Conservation (phyloP, 495 filamentous ascomycete genomes). For the Penicillium bovifimosum region DNA sequence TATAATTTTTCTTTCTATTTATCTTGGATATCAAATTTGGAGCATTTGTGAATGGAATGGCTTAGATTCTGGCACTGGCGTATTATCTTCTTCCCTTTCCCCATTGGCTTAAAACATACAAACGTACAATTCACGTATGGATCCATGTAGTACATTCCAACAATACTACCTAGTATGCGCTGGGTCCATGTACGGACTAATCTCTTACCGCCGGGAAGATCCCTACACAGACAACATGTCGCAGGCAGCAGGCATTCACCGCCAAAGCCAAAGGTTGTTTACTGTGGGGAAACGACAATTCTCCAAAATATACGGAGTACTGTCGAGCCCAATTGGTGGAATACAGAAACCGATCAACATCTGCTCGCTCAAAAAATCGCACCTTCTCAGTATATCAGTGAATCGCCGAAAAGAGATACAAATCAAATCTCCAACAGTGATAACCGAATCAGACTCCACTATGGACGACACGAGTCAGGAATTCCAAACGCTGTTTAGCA, state of each 20-base stretch:
- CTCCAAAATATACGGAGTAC: no score
- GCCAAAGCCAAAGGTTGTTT: conserved; percentile 14
- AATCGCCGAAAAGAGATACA: neutral
- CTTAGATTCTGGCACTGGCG: neutral
- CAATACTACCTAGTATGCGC: no score
- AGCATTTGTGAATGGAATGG: conserved; percentile 11
- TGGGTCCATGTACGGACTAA: no score
- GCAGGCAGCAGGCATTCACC: conserved; percentile 4
- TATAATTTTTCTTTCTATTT: conserved; percentile 9
- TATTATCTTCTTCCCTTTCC: neutral
- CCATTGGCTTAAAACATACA: no score
- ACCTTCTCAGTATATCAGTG: neutral
- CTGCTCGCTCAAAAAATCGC: no score
- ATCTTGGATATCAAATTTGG: conserved; percentile 7
- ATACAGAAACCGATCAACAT: neutral
- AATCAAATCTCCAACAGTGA: neutral
- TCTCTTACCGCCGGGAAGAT: no score
- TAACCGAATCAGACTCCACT: neutral
- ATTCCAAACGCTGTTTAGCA: conserved; percentile 36
- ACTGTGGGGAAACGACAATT: conserved; percentile 6
- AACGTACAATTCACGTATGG: no score
- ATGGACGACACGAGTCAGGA: conserved; percentile 13
- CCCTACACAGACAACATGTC: no score
- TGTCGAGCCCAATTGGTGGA: neutral
- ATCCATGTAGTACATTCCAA: no score